Evolutionary conservation across 2,329 filamentous ascomycete species (phyloP).

Genomic region (Trichophyton schoenleinii): DNA sequence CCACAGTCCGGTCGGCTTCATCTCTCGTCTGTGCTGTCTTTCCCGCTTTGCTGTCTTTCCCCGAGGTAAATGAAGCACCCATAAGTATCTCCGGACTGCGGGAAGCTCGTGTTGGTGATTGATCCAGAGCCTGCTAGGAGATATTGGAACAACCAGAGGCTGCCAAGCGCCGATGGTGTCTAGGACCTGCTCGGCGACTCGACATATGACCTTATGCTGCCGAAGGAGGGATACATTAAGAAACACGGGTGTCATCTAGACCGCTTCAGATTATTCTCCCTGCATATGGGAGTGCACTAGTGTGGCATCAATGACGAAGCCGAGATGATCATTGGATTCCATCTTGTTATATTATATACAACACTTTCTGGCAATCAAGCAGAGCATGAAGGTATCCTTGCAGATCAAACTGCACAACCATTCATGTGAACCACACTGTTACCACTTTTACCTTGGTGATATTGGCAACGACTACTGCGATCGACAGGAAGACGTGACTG

Average conservation of each 20-base stretch:
- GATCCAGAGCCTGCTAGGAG: not conserved
- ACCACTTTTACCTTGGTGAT: not conserved
- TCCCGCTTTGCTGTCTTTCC: not conserved
- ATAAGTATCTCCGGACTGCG: not conserved
- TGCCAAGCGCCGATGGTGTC: not conserved
- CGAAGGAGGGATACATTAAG: not conserved
- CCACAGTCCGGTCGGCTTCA: not conserved
- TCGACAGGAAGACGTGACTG: not conserved
- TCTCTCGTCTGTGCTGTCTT: not conserved
- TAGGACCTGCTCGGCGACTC: not conserved
- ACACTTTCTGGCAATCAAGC: not conserved
- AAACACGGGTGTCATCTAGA: not conserved
- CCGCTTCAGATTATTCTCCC: not conserved
- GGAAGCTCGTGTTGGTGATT: not conserved
- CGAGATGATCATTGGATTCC: not conserved
- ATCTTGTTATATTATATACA: not conserved
- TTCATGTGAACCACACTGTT: not conserved
- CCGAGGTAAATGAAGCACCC: not conserved
- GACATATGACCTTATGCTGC: not conserved
- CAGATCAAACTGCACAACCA: not conserved
- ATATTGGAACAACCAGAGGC: not conserved
- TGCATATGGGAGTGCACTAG: not conserved
- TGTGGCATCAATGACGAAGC: not conserved
- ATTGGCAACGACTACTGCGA: not conserved
- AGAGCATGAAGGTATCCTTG: no score